Evolutionary conservation across 139 green algal species (phyloP), one percentile per base, ranked within the genome.

Genomic region (Auxenochlorella pyrenoidosa): DNA sequence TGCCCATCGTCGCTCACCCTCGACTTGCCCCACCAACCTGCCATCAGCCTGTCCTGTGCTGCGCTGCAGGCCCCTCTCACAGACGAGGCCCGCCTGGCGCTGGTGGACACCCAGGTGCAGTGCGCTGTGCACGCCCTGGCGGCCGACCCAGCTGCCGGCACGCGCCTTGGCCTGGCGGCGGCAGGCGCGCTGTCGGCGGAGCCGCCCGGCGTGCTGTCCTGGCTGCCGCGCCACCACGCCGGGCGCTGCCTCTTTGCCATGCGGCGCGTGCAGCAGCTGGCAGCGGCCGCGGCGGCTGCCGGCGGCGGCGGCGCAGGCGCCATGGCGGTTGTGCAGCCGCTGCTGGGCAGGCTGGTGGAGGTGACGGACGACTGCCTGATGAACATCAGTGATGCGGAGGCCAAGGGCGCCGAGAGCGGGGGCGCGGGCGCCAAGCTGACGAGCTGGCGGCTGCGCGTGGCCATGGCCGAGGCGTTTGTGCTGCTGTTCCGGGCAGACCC

Each of bases 81-180:
- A 30, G 83, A 87, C 54, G 83, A 87, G 51, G 36, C 54, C 2
- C 72, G 75, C 71, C 70, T 87, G 58, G 15, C 72, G n/a, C 71
- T 87, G 54, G 75, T 82, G 26, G 83, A 87, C n/a, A 38, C 83
- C 4, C 58, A 76, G 72, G 72, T 79, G 34, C 54, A 79, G 54
- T 82, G 83, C 54, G n/a, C 34, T 28, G 72, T 87, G 36, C 24
- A 2, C 0, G 83, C 83, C 40, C 60, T 87, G 83, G 34, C 54
- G 8, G 21, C 1, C 24, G 47, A 68, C 44, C 72, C 71, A 28
- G 83, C 71, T 5, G 51, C 24, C 22, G 80, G 34, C 40, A 44
- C 80, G 5, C 22, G 36, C 26, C 40, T 30, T 40, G 80, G 80
- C 40, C 43, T 76, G 28, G 30, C 26, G 30, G 80, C 80, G 18